Base-by-base conservation (phyloP, 768 basidiomycete genomes). In the Russula olivacea region DNA sequence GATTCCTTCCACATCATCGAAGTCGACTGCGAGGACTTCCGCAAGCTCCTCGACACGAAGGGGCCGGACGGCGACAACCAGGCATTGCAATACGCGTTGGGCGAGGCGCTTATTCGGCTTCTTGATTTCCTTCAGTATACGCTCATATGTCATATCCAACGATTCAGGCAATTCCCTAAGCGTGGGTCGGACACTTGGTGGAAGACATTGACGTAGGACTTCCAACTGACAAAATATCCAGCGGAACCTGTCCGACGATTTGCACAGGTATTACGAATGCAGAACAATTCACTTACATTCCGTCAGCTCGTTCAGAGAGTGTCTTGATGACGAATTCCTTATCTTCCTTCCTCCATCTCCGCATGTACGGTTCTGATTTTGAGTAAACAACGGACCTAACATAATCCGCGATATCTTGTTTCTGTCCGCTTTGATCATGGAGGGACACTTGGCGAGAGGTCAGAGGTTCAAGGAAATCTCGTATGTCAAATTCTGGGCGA, bases 401-500 rank as follows among this genome's bases (percentile, higher is more conserved):
- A 10, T 55, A 61, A 14, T 38, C 8, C 1, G 6, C 34, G 1
- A 61, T 48, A 2, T 53, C 60, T 23, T 48, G 2, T 3, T n/a
- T 54, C 30, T 61, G 60, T 12, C 60, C 53, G 2, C 15, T 19
- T 28, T 61, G 10, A 11, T 61, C 53, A 1, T 61, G 43, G 1
- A 61, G 34, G 6, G 43, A 48, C 15, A 61, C 4, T 4, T 5
- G 32, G 21, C 3, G 28, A 28, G 23, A 36, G 1, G 43, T 19
- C 10, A 61, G 34, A 23, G 43, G 60, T 11, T 28, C 23, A 1
- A 61, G 32, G 14, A 15, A 45, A 14, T 23, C 10, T 38, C 25
- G 52, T 3, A 61, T 48, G 54, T 61, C 60, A 2, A 38, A 4
- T 38, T 55, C 54, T 1, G 55, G 48, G 10, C 61, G 56, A 23